Evolutionary conservation across 495 filamentous ascomycete species (phyloP), one percentile per base, ranked within the genome.

Genomic region (Penicillium paradoxum): DNA sequence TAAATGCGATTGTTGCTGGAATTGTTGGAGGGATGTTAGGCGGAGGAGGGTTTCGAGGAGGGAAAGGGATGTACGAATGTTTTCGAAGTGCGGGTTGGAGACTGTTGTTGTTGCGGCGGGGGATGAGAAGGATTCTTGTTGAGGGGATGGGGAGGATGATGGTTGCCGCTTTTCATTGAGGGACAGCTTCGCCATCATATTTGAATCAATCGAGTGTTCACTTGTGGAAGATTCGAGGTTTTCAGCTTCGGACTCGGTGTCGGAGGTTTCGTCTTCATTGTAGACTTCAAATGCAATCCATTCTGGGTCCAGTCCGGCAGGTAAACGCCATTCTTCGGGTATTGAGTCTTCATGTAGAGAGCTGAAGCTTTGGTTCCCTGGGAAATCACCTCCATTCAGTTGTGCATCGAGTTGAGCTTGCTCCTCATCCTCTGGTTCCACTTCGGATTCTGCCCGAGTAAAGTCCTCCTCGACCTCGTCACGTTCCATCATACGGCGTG

Each of bases 261-360:
- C 84, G 3, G 79, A 80, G 25, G 69, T 63, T n/a, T 78, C 71
- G 14, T 78, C 72, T 72, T 89, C 87, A 27, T 77, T 79, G 63
- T 82, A 95, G 1, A 97, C 87, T 65, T 97, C 91, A 44, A 97
- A 83, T 1, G 95, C 95, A 50, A 99, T 79, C 95, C 95, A 97
- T 73, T 97, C 93, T 0, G 88, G 87, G 55, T 97, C 93, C 2
- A 97, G 73, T 51, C 91, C 84, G 24, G 76, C 76, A 11, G 93
- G 91, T 3, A 99, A 67, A 3, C 77, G 74, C 80, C 87, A 90
- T 15, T 73, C 59, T 37, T 76, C 71, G 5, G 71, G 59, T 6
- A 75, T 73, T 8, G 69, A 67, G 49, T 57, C 62, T 49, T 74
- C 65, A 37, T 70, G 63, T 0, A 69, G 40, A 21, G 53, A 63